These are phyloP conservation scores for Candida glucosophila DNA, from an alignment of 1,139 yeast species.

Conservation along the genomic window DNA sequence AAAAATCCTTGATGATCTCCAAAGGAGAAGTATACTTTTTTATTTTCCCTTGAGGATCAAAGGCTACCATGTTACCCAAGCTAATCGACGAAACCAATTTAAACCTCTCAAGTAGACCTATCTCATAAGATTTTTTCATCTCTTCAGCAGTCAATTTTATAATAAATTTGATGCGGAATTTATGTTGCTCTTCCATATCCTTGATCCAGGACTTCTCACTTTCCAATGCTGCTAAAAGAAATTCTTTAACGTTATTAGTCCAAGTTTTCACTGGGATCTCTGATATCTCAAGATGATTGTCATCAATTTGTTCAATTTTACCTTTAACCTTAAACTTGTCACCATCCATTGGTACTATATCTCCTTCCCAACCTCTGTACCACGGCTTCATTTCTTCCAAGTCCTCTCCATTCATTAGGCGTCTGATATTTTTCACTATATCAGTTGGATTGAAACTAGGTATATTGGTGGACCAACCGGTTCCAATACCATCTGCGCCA, in stretches of 20 bases:
- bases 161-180: conserved; percentile 69
- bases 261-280: conserved; percentile 91
- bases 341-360: conserved; percentile 53
- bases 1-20: conserved; percentile 79
- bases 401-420: conserved; percentile 67
- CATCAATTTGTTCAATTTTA: conserved; percentile 71
- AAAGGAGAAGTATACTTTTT: conserved; percentile 68
- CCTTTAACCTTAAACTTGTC: conserved; percentile 76
- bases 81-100: conserved; percentile 63
- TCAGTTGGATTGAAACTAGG: conserved; percentile 89
- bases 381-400: conserved; percentile 78
- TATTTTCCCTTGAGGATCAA: conserved; percentile 83
- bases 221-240: conserved; percentile 66
- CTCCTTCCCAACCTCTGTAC: conserved; percentile 95
- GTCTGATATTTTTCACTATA: conserved; percentile 63
- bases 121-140: conserved; percentile 66
- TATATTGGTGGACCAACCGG: conserved; percentile 96
- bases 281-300: conserved; percentile 75
- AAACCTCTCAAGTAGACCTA: conserved; percentile 80
- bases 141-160: conserved; percentile 69
- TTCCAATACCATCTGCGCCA: conserved; percentile 98
- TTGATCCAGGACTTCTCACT: conserved; percentile 79
- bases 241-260: conserved; percentile 88
- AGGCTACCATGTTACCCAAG: conserved; percentile 88
- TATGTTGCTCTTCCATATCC: conserved; percentile 93